These are phyloP conservation scores for Chlamydomonas urium DNA, from an alignment of 139 green algal genomes.

Conservation along the genomic window DNA sequence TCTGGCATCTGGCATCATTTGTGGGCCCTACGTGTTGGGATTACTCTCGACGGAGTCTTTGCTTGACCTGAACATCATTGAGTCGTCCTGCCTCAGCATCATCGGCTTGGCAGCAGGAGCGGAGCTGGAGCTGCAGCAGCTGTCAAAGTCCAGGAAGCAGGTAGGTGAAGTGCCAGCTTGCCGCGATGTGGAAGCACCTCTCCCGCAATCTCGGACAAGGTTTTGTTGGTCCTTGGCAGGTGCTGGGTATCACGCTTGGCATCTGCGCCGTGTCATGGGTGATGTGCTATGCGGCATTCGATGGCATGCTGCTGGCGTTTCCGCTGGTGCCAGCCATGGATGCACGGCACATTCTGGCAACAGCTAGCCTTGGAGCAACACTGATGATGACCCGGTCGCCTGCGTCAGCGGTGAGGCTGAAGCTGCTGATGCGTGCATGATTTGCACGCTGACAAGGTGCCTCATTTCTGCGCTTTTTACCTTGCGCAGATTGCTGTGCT, in stretches of 20 bases:
- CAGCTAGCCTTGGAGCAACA: constrained; percentile 63
- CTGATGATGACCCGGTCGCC: constrained; percentile 82
- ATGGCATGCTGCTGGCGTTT: constrained; percentile 18
- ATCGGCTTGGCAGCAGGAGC: constrained; percentile 76
- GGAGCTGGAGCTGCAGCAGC: constrained; percentile 64
- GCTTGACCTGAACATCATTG: constrained; percentile 41
- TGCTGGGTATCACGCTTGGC: constrained; percentile 53
- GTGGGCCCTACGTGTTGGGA: constrained; percentile 52
- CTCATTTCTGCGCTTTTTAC: background rate
- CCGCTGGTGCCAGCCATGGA: constrained; percentile 12
- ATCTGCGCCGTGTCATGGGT: constrained; percentile 51
- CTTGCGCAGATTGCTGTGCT: constrained; percentile 74
- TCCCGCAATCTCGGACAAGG: background rate
- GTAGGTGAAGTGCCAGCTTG: too few species aligned
- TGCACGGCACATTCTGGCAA: constrained; percentile 26
- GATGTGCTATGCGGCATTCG: constrained; percentile 42
- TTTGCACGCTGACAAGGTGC: too few species aligned
- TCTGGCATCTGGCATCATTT: constrained; percentile 65
- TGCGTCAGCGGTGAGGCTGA: constrained; percentile 61
- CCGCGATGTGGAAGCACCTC: background rate
- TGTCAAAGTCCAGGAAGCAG: constrained; percentile 56
- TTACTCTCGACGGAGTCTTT: constrained; percentile 53
- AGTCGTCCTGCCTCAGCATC: constrained; percentile 61
- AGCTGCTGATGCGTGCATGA: too few species aligned
- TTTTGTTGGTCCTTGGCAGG: constrained; percentile 40